A percentile compares a stretch with the other conserved stretches of the same genome.
phyloP scores from a whole-genome alignment of 1,139 yeast genomes.

The Geotrichum australiense region DNA sequence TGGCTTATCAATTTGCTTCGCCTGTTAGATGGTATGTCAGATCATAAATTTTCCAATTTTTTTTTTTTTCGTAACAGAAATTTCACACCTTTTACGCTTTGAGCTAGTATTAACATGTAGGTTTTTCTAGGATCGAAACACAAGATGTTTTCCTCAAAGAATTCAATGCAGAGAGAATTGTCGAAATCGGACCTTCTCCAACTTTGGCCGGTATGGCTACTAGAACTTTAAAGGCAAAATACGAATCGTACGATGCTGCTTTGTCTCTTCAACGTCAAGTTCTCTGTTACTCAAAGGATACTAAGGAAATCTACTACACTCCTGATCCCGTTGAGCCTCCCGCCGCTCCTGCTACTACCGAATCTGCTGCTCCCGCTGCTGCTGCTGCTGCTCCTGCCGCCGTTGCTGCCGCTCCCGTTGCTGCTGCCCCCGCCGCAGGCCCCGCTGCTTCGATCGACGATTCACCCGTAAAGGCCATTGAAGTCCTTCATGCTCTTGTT shows the following conservation, averaged over 20 bases:
- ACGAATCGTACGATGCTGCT: constrained; percentile 97
- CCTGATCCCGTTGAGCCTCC: constrained; percentile 70
- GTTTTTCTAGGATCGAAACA: constrained; percentile 61
- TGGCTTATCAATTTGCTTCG: constrained; percentile 97
- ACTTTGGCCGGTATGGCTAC: constrained; percentile 98
- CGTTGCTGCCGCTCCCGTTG: constrained; percentile 42
- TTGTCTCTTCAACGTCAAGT: constrained; percentile 94
- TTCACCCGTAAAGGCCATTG: constrained; percentile 78
- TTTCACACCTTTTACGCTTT: no score
- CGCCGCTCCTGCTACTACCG: constrained; percentile 25
- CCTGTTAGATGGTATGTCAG: constrained; percentile 83
- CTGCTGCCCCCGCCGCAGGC: constrained; percentile 59
- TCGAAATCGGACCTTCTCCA: constrained; percentile 98
- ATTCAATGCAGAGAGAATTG: constrained; percentile 92
- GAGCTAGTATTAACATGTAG: no score
- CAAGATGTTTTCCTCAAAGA: constrained; percentile 95
- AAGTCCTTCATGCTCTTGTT: constrained; percentile 79
- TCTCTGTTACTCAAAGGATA: constrained; percentile 89
- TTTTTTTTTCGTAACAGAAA: no score
- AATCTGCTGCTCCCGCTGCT: constrained; percentile 39
- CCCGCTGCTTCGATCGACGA: constrained; percentile 82
- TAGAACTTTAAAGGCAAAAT: constrained; percentile 91
- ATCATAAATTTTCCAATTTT: neutral
- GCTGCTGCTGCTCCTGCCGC: constrained; percentile 36
- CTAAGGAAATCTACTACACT: constrained; percentile 92